Percentiles rank a stretch among this genome's conserved stretches.
These are phyloP conservation scores for Paramecium bursaria DNA, from an alignment of 73 alveolate genomes.

Conservation along the genomic window DNA sequence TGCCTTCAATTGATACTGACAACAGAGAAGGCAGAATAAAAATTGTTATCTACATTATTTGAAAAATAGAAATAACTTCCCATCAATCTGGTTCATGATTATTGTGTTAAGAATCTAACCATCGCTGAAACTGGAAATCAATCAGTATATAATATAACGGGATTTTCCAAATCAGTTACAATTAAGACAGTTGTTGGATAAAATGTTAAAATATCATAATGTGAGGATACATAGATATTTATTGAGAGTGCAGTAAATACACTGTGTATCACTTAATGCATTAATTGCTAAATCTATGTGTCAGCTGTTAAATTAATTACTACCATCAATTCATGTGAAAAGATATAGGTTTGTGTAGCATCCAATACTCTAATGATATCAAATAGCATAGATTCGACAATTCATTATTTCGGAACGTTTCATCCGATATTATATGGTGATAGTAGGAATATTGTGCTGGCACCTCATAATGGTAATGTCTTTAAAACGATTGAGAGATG, in stretches of 20 bases:
- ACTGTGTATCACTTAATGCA: slow-evolving; percentile 65
- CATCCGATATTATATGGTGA: slow-evolving; percentile 73
- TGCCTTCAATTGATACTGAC: not conserved
- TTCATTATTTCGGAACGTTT: slow-evolving; percentile 66
- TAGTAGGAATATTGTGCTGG: slow-evolving; percentile 64
- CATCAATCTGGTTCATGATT: too few species aligned
- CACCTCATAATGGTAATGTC: slow-evolving; percentile 69
- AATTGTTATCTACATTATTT: slow-evolving; percentile 4
- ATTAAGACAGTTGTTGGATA: slow-evolving; percentile 32
- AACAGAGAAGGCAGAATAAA: not conserved
- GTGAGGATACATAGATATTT: slow-evolving; percentile 72
- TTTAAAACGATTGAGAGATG: slow-evolving; percentile 48
- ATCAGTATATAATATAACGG: not conserved
- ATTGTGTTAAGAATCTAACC: not conserved
- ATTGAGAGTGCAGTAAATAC: slow-evolving; percentile 64
- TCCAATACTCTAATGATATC: slow-evolving; percentile 63
- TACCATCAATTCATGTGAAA: slow-evolving; percentile 69
- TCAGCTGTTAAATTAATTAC: slow-evolving; percentile 68
- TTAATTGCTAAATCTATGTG: slow-evolving; percentile 64
- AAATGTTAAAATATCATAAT: slow-evolving; percentile 65
- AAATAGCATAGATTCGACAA: slow-evolving; percentile 61
- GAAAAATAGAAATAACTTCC: not conserved
- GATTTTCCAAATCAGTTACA: slow-evolving; percentile 55
- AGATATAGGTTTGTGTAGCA: slow-evolving; percentile 66
- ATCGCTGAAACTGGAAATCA: too few species aligned